Conservation (phyloP, 2,329 filamentous ascomycete genomes). For the Fusarium metavorans region DNA sequence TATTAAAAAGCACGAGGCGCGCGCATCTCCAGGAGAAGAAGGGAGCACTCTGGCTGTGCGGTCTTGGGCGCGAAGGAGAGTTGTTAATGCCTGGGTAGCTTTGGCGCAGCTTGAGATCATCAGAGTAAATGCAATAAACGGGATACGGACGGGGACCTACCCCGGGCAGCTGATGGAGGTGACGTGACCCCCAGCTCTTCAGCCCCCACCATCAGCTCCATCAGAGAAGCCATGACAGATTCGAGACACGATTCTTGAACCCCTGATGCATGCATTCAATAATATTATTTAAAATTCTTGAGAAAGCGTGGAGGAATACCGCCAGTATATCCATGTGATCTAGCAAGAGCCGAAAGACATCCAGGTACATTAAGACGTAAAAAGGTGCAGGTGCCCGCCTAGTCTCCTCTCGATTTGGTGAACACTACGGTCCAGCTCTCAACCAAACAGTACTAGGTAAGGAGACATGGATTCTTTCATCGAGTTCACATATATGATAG, state of each 20-base stretch:
- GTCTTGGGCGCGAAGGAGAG: constrained; percentile 6
- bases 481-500: no score
- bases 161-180: constrained; percentile 27
- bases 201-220: constrained; percentile 14
- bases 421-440: neutral
- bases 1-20: constrained; percentile 51
- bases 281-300: neutral
- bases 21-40: constrained; percentile 37
- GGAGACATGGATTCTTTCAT: neutral
- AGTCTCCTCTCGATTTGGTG: neutral
- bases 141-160: neutral
- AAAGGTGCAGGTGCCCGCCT: neutral
- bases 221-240: constrained; percentile 16
- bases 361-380: neutral
- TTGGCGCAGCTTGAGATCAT: constrained; percentile 21
- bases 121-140: constrained; percentile 36
- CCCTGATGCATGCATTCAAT: neutral
- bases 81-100: constrained; percentile 10
- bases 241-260: neutral
- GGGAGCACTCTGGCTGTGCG: constrained; percentile 13
- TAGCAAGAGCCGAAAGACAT: neutral
- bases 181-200: constrained; percentile 31
- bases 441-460: neutral
- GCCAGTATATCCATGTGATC: neutral
- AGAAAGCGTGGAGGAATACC: neutral